These are phyloP conservation scores for Babesia caballi DNA, from an alignment of 169 alveolate genomes.

Conservation along the genomic window DNA sequence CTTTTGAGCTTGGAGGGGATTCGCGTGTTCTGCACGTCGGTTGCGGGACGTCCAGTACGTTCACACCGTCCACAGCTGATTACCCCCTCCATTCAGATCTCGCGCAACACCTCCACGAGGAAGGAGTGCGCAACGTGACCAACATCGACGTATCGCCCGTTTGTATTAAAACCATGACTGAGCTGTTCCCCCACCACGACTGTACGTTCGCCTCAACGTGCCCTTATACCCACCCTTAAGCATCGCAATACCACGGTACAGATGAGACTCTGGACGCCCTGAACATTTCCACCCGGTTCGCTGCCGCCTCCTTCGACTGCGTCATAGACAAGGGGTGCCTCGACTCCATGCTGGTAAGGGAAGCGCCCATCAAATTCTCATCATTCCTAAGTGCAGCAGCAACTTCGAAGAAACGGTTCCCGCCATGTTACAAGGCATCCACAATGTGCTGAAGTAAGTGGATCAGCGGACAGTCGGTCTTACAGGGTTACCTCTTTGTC, in stretches of 20 bases:
- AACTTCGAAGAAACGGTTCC: constrained; percentile 37
- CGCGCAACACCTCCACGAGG: constrained; percentile 39
- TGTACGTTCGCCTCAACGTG: constrained; percentile 11
- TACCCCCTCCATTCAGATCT: constrained; percentile 9
- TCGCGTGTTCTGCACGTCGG: constrained; percentile 60
- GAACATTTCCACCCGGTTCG: constrained; percentile 18
- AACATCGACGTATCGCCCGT: constrained; percentile 43
- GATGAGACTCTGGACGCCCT: constrained; percentile 44
- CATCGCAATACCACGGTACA: background rate
- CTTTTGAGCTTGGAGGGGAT: background rate
- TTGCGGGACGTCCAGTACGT: constrained; percentile 60
- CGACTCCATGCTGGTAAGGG: constrained; percentile 62
- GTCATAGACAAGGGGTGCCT: constrained; percentile 77
- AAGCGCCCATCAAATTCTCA: background rate
- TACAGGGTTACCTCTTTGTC: no score
- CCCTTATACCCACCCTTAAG: background rate
- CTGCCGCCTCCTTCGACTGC: constrained; percentile 62
- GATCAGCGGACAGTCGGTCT: no score
- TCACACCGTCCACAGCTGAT: background rate
- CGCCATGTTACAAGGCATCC: constrained; percentile 11
- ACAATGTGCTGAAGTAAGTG: constrained; percentile 22
- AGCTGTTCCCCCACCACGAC: constrained; percentile 42
- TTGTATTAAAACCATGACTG: constrained; percentile 42
- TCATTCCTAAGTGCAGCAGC: constrained; percentile 36
- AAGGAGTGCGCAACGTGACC: constrained; percentile 31